Evolutionary conservation across 768 basidiomycete species (phyloP).

Genomic region (Strobilomyces echinocephalus): DNA sequence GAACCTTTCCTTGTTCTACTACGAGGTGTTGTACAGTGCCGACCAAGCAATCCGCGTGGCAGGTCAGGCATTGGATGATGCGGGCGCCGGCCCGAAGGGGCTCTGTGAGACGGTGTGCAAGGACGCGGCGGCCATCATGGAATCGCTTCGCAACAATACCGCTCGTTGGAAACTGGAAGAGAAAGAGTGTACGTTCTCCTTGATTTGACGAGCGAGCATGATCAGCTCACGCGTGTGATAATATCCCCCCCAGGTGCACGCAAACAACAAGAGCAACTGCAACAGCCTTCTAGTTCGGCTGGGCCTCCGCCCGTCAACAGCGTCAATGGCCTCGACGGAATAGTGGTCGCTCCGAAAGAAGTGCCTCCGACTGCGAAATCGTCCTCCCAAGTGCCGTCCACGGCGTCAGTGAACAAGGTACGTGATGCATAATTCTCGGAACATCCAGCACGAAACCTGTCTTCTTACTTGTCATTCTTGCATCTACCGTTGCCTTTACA

Average conservation of each 20-base stretch:
- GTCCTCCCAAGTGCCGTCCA: slow-evolving; percentile 58
- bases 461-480: slow-evolving; percentile 5
- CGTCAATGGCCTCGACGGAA: slow-evolving; percentile 74
- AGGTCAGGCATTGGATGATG: too few relatives aligned
- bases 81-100: too few relatives aligned
- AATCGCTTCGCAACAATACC: too few relatives aligned
- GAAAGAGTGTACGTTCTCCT: too few relatives aligned
- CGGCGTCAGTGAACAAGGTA: slow-evolving; percentile 50
- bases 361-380: slow-evolving; percentile 49
- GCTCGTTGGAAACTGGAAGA: too few relatives aligned
- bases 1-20: too few relatives aligned
- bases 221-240: too few relatives aligned
- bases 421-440: slow-evolving; percentile 23
- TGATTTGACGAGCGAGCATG: too few relatives aligned
- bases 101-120: too few relatives aligned
- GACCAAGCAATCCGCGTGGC: too few relatives aligned
- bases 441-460: not conserved
- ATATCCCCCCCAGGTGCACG: slow-evolving; percentile 91
- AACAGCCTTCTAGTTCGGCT: slow-evolving; percentile 15
- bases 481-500: slow-evolving; percentile 23
- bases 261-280: slow-evolving; percentile 38
- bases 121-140: too few relatives aligned
- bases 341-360: slow-evolving; percentile 39
- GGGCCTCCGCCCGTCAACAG: slow-evolving; percentile 28
- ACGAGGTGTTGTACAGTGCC: too few relatives aligned